Conservation (phyloP, 148 eudicot genomes). For the Pouteria glomerata region DNA sequence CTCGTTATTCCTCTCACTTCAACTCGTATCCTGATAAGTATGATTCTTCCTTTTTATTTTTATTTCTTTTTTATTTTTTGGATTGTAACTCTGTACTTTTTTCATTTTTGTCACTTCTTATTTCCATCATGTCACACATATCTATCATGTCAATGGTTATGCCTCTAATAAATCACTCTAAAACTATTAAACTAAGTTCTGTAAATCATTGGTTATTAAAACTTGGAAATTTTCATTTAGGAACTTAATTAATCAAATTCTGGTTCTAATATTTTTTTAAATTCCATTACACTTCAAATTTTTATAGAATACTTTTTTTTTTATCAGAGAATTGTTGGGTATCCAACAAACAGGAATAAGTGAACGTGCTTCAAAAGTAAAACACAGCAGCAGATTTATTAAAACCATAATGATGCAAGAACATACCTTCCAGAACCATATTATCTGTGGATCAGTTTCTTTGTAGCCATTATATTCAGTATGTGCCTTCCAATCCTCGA, state of each 20-base stretch:
- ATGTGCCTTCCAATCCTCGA: constrained; percentile 87
- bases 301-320: too few relatives aligned
- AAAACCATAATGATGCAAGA: constrained; percentile 1
- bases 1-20: too few relatives aligned
- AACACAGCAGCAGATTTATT: not conserved
- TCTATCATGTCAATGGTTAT: not conserved
- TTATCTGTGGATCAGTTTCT: constrained; percentile 67
- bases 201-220: not conserved
- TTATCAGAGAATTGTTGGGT: too few relatives aligned
- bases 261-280: too few relatives aligned
- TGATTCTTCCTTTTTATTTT: too few relatives aligned
- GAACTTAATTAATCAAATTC: too few relatives aligned
- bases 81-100: not conserved
- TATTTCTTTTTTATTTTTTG: too few relatives aligned
- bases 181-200: not conserved
- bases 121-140: not conserved
- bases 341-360: too few relatives aligned
- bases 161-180: too few relatives aligned
- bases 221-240: too few relatives aligned
- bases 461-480: constrained; percentile 71
- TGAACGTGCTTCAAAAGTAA: not conserved
- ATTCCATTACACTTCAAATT: too few relatives aligned
- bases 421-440: constrained; percentile 96
- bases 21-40: too few relatives aligned
- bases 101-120: not conserved